Conservation (phyloP, 495 filamentous ascomycete genomes). For the Aspergillus carlsbadensis region DNA sequence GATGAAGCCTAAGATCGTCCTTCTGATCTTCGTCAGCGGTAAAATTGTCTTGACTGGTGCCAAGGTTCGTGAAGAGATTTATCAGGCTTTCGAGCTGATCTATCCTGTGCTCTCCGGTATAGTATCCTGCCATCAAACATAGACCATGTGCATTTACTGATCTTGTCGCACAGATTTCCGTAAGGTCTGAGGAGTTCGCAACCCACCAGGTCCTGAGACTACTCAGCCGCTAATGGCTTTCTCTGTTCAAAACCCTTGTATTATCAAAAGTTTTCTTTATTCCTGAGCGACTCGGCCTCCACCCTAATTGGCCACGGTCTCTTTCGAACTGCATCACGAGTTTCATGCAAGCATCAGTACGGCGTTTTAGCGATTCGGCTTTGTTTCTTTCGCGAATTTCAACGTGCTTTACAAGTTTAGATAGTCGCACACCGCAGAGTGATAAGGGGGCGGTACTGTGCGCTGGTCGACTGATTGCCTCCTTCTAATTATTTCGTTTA, state of each 20-base stretch:
- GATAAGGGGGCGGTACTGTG: constrained; percentile 50
- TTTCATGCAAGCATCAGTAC: constrained; percentile 48
- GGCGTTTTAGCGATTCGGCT: constrained; percentile 51
- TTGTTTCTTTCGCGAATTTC: constrained; percentile 17
- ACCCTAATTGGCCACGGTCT: constrained; percentile 16
- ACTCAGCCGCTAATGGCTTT: constrained; percentile 29
- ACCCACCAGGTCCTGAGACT: constrained; percentile 15
- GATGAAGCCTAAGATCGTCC: constrained; percentile 99
- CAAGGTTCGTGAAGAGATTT: constrained; percentile 98
- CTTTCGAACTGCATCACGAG: constrained; percentile 31
- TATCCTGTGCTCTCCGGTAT: constrained; percentile 94
- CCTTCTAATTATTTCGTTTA: constrained; percentile 35
- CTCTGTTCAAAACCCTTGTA: constrained; percentile 51
- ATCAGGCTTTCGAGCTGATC: constrained; percentile 98
- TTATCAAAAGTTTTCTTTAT: constrained; percentile 48
- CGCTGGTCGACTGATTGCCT: constrained; percentile 62
- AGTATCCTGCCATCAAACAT: constrained; percentile 14
- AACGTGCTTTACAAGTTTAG: constrained; percentile 41
- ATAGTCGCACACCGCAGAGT: constrained; percentile 50
- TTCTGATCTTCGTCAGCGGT: constrained; percentile 97
- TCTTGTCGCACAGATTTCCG: constrained; percentile 56
- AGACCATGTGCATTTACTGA: constrained; percentile 25
- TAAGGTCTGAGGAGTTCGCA: constrained; percentile 50
- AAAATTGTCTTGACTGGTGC: constrained; percentile 98
- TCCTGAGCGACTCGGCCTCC: constrained; percentile 24